Base-by-base conservation (phyloP, 768 basidiomycete genomes). In the Hebeloma cylindrosporum region DNA sequence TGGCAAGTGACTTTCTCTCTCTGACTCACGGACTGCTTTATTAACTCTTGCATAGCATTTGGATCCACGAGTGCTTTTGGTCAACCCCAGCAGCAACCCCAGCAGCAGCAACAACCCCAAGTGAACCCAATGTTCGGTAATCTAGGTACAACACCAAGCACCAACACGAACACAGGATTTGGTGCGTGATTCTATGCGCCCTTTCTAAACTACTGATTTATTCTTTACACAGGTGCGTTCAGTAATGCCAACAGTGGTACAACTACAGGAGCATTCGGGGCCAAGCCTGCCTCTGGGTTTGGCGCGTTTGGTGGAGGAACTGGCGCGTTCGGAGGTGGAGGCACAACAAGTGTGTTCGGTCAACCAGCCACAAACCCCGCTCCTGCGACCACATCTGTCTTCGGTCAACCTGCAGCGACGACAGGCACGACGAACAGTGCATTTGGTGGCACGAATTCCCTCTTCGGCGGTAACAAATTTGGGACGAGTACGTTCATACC, bases 51-150 rank as follows among this genome's bases (percentile, higher is more conserved):
- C 41, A 40, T 11, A 80, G 80, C 73, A 41, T 82, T 82, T 61
- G 77, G 80, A 51, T 68, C 69, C 21, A 67, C 75, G 40, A 62
- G 74, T 56, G 68, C 80, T 47, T 85, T 86, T 72, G 79, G 81
- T 41, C 82, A 84, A 53, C 66, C 62, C 16, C 69, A 68, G 40
- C 78, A 74, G 54, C 83, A 79, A 32, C 43, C 43, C 32, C 54
- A 52, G 51, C 84, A 78, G 58, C 77, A 77, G 54, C 83, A 79
- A 56, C 75, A 76, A 55, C 77, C 75, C 2, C 75, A 73, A 51
- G 76, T 80, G 4, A 89, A 89, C 57, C 85, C 88, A 30, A 90
- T 90, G 85, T 91, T 90, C 62, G 88, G 88, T 37, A 79, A 75
- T 50, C 60, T 82, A 34, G 70, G 67, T 18, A 62, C 66, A 42